These are phyloP conservation scores for Hymenoscyphus salicellus DNA, from an alignment of 2,329 filamentous ascomycete species.

Conservation along the genomic window DNA sequence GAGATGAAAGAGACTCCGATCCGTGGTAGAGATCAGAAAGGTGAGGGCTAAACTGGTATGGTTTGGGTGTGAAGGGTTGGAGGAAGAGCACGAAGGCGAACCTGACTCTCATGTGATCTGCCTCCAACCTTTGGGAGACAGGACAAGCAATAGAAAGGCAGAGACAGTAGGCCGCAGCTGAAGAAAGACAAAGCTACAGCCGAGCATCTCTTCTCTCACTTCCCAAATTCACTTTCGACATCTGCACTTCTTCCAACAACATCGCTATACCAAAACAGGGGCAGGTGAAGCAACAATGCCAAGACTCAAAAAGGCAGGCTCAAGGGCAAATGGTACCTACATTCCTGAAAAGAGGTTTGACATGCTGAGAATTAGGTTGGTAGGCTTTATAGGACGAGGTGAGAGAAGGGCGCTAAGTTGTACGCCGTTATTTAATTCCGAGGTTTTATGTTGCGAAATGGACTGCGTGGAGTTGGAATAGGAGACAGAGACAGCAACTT, in stretches of 20 bases:
- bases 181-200: background rate
- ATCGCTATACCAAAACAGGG: background rate
- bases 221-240: background rate
- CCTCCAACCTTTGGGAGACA: background rate
- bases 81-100: background rate
- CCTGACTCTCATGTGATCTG: background rate
- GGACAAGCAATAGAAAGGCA: background rate
- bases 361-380: conserved; percentile 23
- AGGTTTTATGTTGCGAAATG: conserved; percentile 5
- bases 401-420: background rate
- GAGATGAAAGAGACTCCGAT: background rate
- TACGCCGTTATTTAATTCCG: conserved; percentile 3
- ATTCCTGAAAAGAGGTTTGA: conserved; percentile 39
- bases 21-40: background rate
- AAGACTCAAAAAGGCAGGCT: background rate
- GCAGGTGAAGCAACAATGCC: background rate
- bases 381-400: background rate
- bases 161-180: background rate
- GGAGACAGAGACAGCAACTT: conserved; percentile 1
- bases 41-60: background rate
- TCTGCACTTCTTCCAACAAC: background rate
- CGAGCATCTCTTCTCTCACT: background rate
- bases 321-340: conserved; percentile 27
- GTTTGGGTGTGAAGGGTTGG: background rate
- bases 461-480: conserved; percentile 4